A percentile compares a stretch with the other conserved stretches of the same genome.
phyloP scores from a whole-genome alignment of 2,329 filamentous ascomycete species.

The Claviceps sp. region DNA sequence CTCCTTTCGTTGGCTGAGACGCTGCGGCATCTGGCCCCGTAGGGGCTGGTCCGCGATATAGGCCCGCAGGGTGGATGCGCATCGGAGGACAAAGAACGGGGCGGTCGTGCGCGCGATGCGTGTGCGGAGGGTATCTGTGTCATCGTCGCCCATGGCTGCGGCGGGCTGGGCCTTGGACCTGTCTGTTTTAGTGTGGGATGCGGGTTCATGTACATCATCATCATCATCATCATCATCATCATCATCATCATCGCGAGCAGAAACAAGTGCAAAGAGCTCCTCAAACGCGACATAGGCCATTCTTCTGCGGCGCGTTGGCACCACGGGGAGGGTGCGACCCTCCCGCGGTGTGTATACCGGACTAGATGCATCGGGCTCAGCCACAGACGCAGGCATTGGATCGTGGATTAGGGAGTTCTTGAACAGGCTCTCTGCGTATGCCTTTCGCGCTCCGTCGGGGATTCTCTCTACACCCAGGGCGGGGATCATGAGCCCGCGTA shows the following conservation, averaged over 20 bases:
- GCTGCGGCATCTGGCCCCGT: conserved; percentile 78
- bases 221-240: conserved; percentile 12
- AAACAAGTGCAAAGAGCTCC: conserved; percentile 60
- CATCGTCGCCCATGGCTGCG: conserved; percentile 2
- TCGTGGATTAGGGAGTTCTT: conserved; percentile 67
- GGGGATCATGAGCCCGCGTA: conserved; percentile 62
- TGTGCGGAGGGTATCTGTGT: conserved; percentile 26
- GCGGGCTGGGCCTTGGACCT: background rate
- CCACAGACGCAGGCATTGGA: conserved; percentile 37
- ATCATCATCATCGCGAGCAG: conserved; percentile 20
- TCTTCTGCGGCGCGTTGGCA: conserved; percentile 48
- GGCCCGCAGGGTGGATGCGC: conserved; percentile 64
- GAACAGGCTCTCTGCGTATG: conserved; percentile 68
- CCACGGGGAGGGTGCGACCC: conserved; percentile 58
- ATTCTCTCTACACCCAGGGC: conserved; percentile 53
- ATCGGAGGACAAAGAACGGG: conserved; percentile 70
- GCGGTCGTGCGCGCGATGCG: conserved; percentile 62
- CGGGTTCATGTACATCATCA: conserved; percentile 3
- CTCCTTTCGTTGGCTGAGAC: conserved; percentile 66
- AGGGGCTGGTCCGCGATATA: conserved; percentile 89
- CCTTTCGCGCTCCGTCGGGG: conserved; percentile 50
- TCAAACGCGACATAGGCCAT: conserved; percentile 74
- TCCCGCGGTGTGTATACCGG: conserved; percentile 54
- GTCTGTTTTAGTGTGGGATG: background rate
- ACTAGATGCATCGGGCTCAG: conserved; percentile 35